Evolutionary conservation across 371 early-diverging fungal genomes (phyloP).

Genomic region (Mucor velutinosus): DNA sequence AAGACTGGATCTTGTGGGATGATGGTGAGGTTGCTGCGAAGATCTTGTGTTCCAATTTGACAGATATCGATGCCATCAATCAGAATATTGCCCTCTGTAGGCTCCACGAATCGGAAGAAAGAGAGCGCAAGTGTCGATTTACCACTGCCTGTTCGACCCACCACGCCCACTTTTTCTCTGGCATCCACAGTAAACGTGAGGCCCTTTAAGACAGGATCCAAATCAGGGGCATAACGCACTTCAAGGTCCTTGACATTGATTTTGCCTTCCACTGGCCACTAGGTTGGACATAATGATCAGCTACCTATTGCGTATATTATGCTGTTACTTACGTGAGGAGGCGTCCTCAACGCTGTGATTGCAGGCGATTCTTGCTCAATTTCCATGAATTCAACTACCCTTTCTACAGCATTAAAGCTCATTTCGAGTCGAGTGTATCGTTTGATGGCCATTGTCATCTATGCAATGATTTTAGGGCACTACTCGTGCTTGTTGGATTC

Average conservation of each 20-base stretch:
- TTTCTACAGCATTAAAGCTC: conserved; percentile 82
- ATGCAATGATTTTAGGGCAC: not conserved
- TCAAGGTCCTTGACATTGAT: conserved; percentile 66
- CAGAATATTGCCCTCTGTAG: conserved; percentile 63
- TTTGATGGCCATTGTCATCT: conserved; percentile 42
- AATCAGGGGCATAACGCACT: conserved; percentile 65
- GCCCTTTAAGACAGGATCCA: conserved; percentile 70
- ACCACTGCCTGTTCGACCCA: conserved; percentile 80
- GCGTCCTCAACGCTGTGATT: conserved; percentile 44
- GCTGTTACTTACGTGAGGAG: conserved; percentile 45
- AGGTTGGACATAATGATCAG: not conserved
- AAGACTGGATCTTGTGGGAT: conserved; percentile 87
- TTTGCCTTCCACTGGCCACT: conserved; percentile 75
- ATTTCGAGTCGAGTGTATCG: conserved; percentile 78
- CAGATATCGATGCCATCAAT: conserved; percentile 81
- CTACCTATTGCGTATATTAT: not conserved
- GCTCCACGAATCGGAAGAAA: conserved; percentile 77
- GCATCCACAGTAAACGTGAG: conserved; percentile 62
- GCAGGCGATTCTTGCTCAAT: conserved; percentile 72
- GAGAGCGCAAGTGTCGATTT: conserved; percentile 77
- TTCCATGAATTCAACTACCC: conserved; percentile 74
- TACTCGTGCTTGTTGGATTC: too few relatives aligned
- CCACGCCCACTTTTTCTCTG: conserved; percentile 78
- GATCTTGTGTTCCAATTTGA: conserved; percentile 67
- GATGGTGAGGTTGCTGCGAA: conserved; percentile 74